Evolutionary conservation across 1,284 basidiomycete species (phyloP).

Genomic region (Rhodotorula sp.): DNA sequence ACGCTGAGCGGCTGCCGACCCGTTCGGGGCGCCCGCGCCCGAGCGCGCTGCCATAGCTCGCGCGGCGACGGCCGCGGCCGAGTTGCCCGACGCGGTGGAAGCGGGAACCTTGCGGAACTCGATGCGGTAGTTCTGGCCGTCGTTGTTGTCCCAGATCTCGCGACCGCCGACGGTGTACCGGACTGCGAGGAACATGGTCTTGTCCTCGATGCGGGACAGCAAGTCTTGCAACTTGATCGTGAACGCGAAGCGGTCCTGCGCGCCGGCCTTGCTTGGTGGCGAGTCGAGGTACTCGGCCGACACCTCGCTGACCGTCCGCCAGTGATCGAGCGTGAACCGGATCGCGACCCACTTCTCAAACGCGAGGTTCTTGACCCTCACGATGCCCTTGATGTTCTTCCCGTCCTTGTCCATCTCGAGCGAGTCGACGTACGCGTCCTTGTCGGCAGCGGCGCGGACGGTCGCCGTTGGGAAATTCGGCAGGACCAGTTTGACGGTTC

Average conservation of each 20-base stretch:
- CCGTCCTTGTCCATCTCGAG: conserved; percentile 64
- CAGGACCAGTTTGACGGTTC: conserved; percentile 42
- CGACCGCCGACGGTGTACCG: conserved; percentile 70
- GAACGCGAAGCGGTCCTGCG: conserved; percentile 63
- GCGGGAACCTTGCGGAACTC: conserved; percentile 49
- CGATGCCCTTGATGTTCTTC: conserved; percentile 63
- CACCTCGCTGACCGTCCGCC: conserved; percentile 95
- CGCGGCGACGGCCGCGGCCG: conserved; percentile 22
- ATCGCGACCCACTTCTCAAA: conserved; percentile 85
- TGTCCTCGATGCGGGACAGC: conserved; percentile 69
- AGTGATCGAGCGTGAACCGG: conserved; percentile 88
- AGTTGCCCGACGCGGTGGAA: not conserved
- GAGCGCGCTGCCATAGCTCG: conserved; percentile 39
- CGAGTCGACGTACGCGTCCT: conserved; percentile 57
- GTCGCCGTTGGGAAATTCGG: conserved; percentile 56
- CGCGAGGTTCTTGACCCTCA: conserved; percentile 79
- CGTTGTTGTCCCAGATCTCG: conserved; percentile 89
- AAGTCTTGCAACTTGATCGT: conserved; percentile 57
- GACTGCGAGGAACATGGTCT: conserved; percentile 78
- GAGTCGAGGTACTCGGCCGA: conserved; percentile 73
- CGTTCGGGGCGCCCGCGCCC: conserved; percentile 40
- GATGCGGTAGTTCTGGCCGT: conserved; percentile 72
- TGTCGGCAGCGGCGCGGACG: conserved; percentile 48
- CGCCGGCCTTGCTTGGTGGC: conserved; percentile 52
- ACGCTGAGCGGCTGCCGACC: conserved; percentile 14